Conservation (phyloP, 345 rosid species). For the Heritiera fomes region DNA sequence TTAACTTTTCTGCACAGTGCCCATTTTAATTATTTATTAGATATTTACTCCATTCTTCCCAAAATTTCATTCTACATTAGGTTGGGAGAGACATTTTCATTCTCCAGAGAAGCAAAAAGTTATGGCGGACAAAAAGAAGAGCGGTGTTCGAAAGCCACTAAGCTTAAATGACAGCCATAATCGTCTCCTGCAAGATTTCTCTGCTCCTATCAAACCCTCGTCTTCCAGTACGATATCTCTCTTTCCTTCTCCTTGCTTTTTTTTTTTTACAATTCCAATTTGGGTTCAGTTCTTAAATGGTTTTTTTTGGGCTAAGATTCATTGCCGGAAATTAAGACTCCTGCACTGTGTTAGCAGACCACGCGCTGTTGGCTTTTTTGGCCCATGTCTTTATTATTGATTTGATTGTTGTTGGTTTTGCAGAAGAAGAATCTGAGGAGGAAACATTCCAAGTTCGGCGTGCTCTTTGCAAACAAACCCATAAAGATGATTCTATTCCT, state of each 20-base stretch:
- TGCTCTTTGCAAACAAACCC: slow-evolving; percentile 36
- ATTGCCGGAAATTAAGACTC: too few relatives aligned
- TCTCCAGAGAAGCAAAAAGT: neutral
- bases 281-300: neutral
- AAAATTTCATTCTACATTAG: neutral
- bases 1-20: neutral
- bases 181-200: slow-evolving; percentile 72
- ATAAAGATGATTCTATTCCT: slow-evolving; percentile 29
- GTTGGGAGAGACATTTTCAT: neutral
- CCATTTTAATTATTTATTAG: neutral
- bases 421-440: slow-evolving; percentile 32
- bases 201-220: slow-evolving; percentile 56
- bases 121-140: slow-evolving; percentile 51
- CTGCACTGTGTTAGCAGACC: too few relatives aligned
- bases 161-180: slow-evolving; percentile 87
- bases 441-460: slow-evolving; percentile 39
- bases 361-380: neutral
- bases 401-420: slow-evolving; percentile 28
- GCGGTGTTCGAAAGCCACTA: slow-evolving; percentile 51
- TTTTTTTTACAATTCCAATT: too few relatives aligned
- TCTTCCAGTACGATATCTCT: slow-evolving; percentile 30
- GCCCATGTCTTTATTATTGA: neutral
- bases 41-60: neutral
- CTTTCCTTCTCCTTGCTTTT: neutral
- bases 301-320: too few relatives aligned